A percentile compares a stretch with the other conserved stretches of the same genome.
These are phyloP conservation scores for Chrysosporium keratinophilum DNA, from an alignment of 2,329 filamentous ascomycete genomes.

Conservation along the genomic window DNA sequence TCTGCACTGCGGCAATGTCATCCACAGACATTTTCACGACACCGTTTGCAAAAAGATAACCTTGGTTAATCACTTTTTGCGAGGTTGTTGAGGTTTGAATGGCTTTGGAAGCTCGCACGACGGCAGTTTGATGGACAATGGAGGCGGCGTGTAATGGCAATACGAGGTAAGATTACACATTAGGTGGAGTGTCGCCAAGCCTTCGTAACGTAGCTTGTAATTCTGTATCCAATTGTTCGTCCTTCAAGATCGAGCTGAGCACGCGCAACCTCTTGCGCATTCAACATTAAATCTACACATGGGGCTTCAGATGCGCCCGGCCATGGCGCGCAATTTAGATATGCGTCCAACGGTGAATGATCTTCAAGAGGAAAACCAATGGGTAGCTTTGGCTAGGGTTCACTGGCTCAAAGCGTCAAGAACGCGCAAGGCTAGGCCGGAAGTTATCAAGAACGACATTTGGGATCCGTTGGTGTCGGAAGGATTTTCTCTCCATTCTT, in stretches of 20 bases:
- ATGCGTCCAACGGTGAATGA: constrained; percentile 35
- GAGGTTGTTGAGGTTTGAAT: neutral
- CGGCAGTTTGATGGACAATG: neutral
- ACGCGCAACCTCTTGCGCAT: neutral
- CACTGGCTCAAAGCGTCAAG: constrained; percentile 70
- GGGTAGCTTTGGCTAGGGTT: constrained; percentile 63
- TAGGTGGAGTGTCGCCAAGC: neutral
- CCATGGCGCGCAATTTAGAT: constrained; percentile 50
- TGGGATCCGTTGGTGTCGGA: constrained; percentile 83
- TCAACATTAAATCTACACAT: constrained; percentile 15
- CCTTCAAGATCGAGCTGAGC: neutral
- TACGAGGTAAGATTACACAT: neutral
- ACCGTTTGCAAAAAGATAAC: neutral
- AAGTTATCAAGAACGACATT: constrained; percentile 74
- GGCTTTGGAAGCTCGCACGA: neutral
- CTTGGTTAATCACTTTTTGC: neutral
- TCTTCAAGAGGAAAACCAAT: constrained; percentile 36
- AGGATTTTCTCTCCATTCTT: constrained; percentile 62
- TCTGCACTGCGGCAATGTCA: constrained; percentile 27
- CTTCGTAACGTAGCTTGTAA: neutral
- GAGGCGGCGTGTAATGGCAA: neutral
- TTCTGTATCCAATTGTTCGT: neutral
- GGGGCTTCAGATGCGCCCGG: constrained; percentile 34
- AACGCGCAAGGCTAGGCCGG: constrained; percentile 63
- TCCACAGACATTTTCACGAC: constrained; percentile 25